phyloP scores from a whole-genome alignment of 2,329 filamentous ascomycete species.

The Lomentospora prolificans region DNA sequence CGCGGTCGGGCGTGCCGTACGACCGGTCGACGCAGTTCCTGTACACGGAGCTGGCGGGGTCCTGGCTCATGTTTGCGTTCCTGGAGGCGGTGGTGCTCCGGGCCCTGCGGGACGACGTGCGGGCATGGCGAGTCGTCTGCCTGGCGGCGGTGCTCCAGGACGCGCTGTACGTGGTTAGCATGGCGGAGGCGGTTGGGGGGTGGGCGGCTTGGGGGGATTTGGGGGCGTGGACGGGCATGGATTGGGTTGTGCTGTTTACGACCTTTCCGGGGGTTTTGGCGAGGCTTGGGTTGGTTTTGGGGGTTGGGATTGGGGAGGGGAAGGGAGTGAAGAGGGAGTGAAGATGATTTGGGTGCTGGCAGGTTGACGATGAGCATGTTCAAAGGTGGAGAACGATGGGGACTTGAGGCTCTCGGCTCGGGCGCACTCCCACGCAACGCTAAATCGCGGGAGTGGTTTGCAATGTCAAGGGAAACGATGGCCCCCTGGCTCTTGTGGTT shows the following conservation, averaged over 20 bases:
- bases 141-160: conserved; percentile 9
- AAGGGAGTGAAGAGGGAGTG: background rate
- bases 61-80: conserved; percentile 10
- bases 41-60: conserved; percentile 8
- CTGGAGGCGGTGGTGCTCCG: conserved; percentile 7
- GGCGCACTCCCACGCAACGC: too few relatives aligned
- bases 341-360: too few relatives aligned
- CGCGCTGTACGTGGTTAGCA: conserved; percentile 5
- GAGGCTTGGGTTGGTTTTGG: conserved; percentile 8
- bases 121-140: conserved; percentile 10
- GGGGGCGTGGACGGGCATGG: conserved; percentile 5
- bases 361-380: too few relatives aligned
- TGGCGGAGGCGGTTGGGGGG: conserved; percentile 9
- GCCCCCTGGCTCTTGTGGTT: too few relatives aligned
- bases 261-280: conserved; percentile 7
- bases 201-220: conserved; percentile 5
- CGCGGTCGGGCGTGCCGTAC: background rate
- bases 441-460: too few relatives aligned
- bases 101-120: conserved; percentile 4
- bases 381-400: too few relatives aligned
- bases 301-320: background rate
- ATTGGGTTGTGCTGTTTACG: conserved; percentile 5
- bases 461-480: too few relatives aligned
- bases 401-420: too few relatives aligned
- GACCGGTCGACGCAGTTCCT: conserved; percentile 6